Evolutionary conservation across 2,329 filamentous ascomycete genomes (phyloP).

Genomic region (Microcyclospora pomicola): DNA sequence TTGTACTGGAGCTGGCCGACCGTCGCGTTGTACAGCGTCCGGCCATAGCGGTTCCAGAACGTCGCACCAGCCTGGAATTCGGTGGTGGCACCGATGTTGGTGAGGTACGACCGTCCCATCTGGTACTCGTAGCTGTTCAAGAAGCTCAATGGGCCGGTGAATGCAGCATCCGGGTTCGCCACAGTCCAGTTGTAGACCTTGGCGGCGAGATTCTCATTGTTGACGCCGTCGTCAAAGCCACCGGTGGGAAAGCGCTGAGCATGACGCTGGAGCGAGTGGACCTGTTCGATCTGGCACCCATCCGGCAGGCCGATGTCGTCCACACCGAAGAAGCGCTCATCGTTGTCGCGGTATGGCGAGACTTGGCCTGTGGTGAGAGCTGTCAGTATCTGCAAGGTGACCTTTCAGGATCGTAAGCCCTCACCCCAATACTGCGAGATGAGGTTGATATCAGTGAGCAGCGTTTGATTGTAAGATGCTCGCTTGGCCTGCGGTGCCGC

Average conservation of each 20-base stretch:
- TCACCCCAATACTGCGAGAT: constrained; percentile 31
- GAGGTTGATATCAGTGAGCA: constrained; percentile 14
- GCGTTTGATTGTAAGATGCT: constrained; percentile 1
- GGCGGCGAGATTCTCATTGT: constrained; percentile 34
- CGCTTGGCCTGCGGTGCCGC: too few relatives aligned
- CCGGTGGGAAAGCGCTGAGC: constrained; percentile 39
- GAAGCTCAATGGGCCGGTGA: constrained; percentile 38
- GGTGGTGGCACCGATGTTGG: constrained; percentile 36
- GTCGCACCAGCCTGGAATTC: constrained; percentile 36
- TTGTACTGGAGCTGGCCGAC: constrained; percentile 37
- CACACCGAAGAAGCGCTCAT: constrained; percentile 34
- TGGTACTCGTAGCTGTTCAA: constrained; percentile 39
- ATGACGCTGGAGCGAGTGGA: constrained; percentile 41
- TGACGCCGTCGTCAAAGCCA: constrained; percentile 34
- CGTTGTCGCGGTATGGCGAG: constrained; percentile 34
- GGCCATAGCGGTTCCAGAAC: constrained; percentile 30
- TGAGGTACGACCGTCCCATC: constrained; percentile 31
- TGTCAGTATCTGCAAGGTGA: neutral
- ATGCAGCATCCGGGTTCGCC: constrained; percentile 22
- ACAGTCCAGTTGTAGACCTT: constrained; percentile 36
- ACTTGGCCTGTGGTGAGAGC: constrained; percentile 22
- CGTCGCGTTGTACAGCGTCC: constrained; percentile 38
- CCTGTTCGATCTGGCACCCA: constrained; percentile 44
- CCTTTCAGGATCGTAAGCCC: neutral
- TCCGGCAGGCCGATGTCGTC: constrained; percentile 34